A percentile compares a stretch with the other conserved stretches of the same genome.
Evolutionary conservation across 1,139 yeast genomes (phyloP).

Genomic region (Candida glucosophila): DNA sequence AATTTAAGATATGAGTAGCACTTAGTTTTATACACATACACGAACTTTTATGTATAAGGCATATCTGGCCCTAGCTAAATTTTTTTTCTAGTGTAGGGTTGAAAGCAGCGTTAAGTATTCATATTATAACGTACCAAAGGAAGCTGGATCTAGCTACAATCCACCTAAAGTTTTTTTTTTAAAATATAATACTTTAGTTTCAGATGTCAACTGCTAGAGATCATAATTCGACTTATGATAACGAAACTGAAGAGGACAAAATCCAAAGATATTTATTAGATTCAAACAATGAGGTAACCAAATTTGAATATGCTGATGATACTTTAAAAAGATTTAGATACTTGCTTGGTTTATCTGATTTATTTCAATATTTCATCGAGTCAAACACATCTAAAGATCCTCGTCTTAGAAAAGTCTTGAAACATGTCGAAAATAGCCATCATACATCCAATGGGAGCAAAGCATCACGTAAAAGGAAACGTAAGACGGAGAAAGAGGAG

Average conservation of each 20-base stretch:
- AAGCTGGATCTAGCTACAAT: too few relatives aligned
- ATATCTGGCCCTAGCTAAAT: too few relatives aligned
- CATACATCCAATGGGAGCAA: slow-evolving; percentile 16
- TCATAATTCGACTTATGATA: slow-evolving; percentile 1
- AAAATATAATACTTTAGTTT: too few relatives aligned
- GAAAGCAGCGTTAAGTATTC: too few relatives aligned
- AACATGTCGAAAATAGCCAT: slow-evolving; percentile 33
- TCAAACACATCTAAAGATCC: slow-evolving; percentile 70
- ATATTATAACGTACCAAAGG: too few relatives aligned
- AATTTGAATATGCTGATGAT: slow-evolving; percentile 53
- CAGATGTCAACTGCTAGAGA: too few relatives aligned
- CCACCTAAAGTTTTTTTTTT: too few relatives aligned
- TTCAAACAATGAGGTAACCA: slow-evolving; percentile 46
- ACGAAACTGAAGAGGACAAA: slow-evolving; percentile 29
- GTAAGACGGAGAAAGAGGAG: slow-evolving; percentile 86
- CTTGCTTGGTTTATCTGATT: slow-evolving; percentile 71
- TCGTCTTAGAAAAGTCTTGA: slow-evolving; percentile 42
- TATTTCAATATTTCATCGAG: slow-evolving; percentile 85
- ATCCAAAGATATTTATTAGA: slow-evolving; percentile 39
- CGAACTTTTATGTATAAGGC: too few relatives aligned
- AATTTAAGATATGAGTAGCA: too few relatives aligned
- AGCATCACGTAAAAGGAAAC: slow-evolving; percentile 12
- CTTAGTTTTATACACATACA: too few relatives aligned
- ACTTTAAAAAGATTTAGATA: slow-evolving; percentile 76
- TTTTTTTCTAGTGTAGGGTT: too few relatives aligned